A percentile compares a stretch with the other conserved stretches of the same genome.
phyloP scores from a whole-genome alignment of 2,329 filamentous ascomycete species.

The Hymenoscyphus scutula region DNA sequence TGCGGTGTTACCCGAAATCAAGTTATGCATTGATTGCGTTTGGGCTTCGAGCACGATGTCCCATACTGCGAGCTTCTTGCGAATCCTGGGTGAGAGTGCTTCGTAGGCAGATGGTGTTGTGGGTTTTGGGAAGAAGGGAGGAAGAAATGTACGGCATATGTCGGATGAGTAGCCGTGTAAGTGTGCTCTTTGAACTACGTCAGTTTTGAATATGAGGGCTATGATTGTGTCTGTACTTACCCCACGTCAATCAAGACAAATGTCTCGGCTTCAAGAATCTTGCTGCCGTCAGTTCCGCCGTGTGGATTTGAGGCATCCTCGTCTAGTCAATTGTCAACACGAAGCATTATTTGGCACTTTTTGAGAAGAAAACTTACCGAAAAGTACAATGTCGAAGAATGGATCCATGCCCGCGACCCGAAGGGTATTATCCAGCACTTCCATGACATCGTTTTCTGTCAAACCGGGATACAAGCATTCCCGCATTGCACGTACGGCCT shows the following conservation, averaged over 20 bases:
- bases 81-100: slow-evolving; percentile 23
- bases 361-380: slow-evolving; percentile 38
- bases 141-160: slow-evolving; percentile 61
- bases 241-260: slow-evolving; percentile 63
- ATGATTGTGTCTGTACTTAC: slow-evolving; percentile 26
- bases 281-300: slow-evolving; percentile 43
- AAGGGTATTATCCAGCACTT: slow-evolving; percentile 54
- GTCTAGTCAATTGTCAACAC: slow-evolving; percentile 26
- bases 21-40: slow-evolving; percentile 49
- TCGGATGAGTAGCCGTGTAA: slow-evolving; percentile 62
- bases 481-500: slow-evolving; percentile 56
- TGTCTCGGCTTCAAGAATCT: slow-evolving; percentile 50
- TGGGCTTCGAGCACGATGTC: slow-evolving; percentile 61
- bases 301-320: slow-evolving; percentile 42
- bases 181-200: slow-evolving; percentile 45
- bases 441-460: slow-evolving; percentile 56
- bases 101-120: slow-evolving; percentile 9
- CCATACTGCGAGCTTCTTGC: slow-evolving; percentile 58
- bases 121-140: slow-evolving; percentile 37
- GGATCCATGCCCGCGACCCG: slow-evolving; percentile 50
- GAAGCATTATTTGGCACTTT: neutral
- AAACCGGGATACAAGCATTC: slow-evolving; percentile 54
- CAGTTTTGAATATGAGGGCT: too few relatives aligned
- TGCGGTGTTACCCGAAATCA: slow-evolving; percentile 52
- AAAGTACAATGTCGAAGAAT: slow-evolving; percentile 64